These are phyloP conservation scores for Neurospora sp. DNA, from an alignment of 495 filamentous ascomycete genomes.

Conservation along the genomic window DNA sequence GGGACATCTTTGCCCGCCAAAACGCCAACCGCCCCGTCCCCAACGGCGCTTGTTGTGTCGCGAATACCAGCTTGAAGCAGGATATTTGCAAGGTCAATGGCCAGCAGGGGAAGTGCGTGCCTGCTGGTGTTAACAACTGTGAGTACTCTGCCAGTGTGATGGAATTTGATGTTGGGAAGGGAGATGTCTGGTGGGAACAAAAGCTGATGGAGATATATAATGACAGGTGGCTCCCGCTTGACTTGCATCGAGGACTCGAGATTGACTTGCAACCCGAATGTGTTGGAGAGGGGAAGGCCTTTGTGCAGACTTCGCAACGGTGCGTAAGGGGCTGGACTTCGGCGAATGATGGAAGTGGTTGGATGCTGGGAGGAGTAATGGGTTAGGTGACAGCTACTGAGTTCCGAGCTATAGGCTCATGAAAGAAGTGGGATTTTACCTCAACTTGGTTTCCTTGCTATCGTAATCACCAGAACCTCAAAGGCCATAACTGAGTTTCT, in stretches of 20 bases:
- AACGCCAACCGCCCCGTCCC: slow-evolving; percentile 22
- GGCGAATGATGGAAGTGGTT: no score
- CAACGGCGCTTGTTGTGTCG: slow-evolving; percentile 22
- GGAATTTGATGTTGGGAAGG: no score
- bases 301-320: slow-evolving; percentile 8
- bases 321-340: not conserved
- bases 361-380: no score
- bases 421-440: not conserved
- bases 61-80: slow-evolving; percentile 23
- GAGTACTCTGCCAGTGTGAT: not conserved
- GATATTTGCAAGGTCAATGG: slow-evolving; percentile 22
- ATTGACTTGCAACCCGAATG: slow-evolving; percentile 15
- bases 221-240: no score
- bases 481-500: no score
- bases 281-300: slow-evolving; percentile 18
- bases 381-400: not conserved
- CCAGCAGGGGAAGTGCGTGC: slow-evolving; percentile 18
- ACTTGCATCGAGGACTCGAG: slow-evolving; percentile 17
- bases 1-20: slow-evolving; percentile 13
- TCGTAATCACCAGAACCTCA: no score
- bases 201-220: no score
- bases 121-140: slow-evolving; percentile 16
- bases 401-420: not conserved
- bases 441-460: not conserved
- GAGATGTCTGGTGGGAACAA: no score